Evolutionary conservation across 345 rosid genomes (phyloP), one percentile per base, ranked within the genome.

Genomic region (Luvunga scandens): DNA sequence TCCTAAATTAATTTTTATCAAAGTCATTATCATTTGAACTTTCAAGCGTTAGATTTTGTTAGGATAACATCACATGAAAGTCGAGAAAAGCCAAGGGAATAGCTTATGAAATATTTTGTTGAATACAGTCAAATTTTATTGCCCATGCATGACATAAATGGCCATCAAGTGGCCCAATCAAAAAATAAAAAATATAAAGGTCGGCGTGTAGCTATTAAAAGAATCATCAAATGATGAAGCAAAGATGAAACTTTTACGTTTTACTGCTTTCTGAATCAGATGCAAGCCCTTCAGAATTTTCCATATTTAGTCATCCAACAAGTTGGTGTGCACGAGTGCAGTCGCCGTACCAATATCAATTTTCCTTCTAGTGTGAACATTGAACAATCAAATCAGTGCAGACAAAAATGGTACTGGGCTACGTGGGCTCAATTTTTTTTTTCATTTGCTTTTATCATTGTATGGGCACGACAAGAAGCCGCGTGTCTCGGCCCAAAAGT

Each of bases 141-240:
- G 62, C 19, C n/a, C 57, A 50, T 73, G 77, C 63, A 57, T 73
- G 72, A 34, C 56, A 50, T 30, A 70, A 78, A 75, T 64, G 30
- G 30, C 36, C 57, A 75, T 65, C 66, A 24, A 27, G 53, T 42
- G 73, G 31, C 24, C n/a, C 55, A 57, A 57, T 71, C 3, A 61
- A 70, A 28, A 39, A 19, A 14, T 7, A 1, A 65, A 70, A 9
- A 31, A 28, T 21, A 7, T 1, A 59, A 19, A 64, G 45, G 68
- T 62, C 69, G 79, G 77, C 73, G 31, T 68, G 3, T 13, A 45
- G 0, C 50, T 3, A 64, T 69, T 45, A 78, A 80, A 75, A 70
- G 75, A 70, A 69, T 70, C 68, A 64, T 39, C 21, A 53, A 70
- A 66, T 65, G 78, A 45, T 59, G 78, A 60, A 66, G 22, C 55